Evolutionary conservation across 2,329 filamentous ascomycete genomes (phyloP).

Genomic region (Hansfordia pulvinata): DNA sequence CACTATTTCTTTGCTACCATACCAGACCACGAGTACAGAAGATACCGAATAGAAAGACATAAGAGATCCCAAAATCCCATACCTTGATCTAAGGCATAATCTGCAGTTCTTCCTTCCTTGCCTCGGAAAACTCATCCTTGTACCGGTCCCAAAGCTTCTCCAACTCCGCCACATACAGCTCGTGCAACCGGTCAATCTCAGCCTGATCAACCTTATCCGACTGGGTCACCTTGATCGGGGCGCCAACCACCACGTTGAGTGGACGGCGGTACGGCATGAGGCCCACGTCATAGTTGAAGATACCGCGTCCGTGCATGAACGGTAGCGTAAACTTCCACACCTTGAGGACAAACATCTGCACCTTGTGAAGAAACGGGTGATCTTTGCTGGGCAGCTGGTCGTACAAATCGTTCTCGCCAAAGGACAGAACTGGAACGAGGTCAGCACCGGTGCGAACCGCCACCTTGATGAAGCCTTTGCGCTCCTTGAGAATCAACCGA

Average conservation of each 20-base stretch:
- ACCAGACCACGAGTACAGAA: too few species aligned
- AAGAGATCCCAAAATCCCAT: too few species aligned
- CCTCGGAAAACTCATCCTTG: conserved; percentile 60
- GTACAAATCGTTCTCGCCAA: conserved; percentile 94
- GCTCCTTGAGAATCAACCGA: conserved; percentile 64
- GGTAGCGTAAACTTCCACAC: conserved; percentile 87
- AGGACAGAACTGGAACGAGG: conserved; percentile 79
- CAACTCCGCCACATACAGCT: conserved; percentile 63
- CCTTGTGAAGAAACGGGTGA: conserved; percentile 66
- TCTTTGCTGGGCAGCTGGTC: conserved; percentile 69
- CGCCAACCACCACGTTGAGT: conserved; percentile 80
- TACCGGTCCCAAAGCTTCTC: conserved; percentile 61
- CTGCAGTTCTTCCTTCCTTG: conserved; percentile 50
- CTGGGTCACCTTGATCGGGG: conserved; percentile 58
- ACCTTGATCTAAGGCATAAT: conserved; percentile 30
- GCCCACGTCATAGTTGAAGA: conserved; percentile 97
- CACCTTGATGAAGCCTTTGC: conserved; percentile 90
- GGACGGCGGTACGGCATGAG: conserved; percentile 85
- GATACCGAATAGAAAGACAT: too few species aligned
- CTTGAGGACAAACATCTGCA: conserved; percentile 76
- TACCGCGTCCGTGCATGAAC: conserved; percentile 75
- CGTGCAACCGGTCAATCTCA: conserved; percentile 72
- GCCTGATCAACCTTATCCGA: conserved; percentile 51
- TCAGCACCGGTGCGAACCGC: conserved; percentile 87
- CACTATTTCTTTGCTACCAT: too few species aligned